These are phyloP conservation scores for Sphenostylis stenocarpa DNA, from an alignment of 306 rosid species.

Conservation along the genomic window DNA sequence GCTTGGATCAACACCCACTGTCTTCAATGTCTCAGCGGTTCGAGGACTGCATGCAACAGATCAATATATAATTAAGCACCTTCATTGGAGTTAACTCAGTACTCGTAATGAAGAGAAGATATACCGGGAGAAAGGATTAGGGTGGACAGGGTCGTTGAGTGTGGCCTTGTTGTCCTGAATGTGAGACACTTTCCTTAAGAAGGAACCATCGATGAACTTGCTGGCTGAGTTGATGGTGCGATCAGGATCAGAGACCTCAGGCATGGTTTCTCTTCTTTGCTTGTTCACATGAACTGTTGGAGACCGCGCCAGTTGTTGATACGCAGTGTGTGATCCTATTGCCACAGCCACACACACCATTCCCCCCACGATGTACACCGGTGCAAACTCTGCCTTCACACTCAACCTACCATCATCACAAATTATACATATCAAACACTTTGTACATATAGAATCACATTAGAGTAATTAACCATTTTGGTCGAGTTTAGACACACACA, in stretches of 20 bases:
- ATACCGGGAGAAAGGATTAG: slow-evolving; percentile 43
- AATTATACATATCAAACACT: no score
- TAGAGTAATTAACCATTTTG: no score
- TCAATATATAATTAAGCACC: neutral
- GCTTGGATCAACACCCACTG: slow-evolving; percentile 33
- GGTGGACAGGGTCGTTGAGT: slow-evolving; percentile 31
- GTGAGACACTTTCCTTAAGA: slow-evolving; percentile 34
- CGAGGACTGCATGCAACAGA: slow-evolving; percentile 34
- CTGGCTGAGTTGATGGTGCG: slow-evolving; percentile 18
- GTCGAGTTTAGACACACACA: neutral
- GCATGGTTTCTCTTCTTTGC: slow-evolving; percentile 34
- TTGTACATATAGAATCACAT: no score
- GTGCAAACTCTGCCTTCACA: slow-evolving; percentile 38
- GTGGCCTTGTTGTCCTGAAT: slow-evolving; percentile 19
- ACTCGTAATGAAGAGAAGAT: no score
- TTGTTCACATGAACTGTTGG: slow-evolving; percentile 44
- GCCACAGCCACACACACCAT: slow-evolving; percentile 21
- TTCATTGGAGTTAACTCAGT: neutral
- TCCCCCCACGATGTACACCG: slow-evolving; percentile 34
- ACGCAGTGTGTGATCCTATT: slow-evolving; percentile 37
- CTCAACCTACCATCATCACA: neutral
- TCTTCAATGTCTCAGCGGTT: slow-evolving; percentile 38
- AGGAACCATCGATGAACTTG: slow-evolving; percentile 44
- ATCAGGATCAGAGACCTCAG: slow-evolving; percentile 43
- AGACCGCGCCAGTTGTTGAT: slow-evolving; percentile 36